Evolutionary conservation across 2,329 filamentous ascomycete species (phyloP), one percentile per base, ranked within the genome.

Genomic region (Nannizziopsis barbatae): DNA sequence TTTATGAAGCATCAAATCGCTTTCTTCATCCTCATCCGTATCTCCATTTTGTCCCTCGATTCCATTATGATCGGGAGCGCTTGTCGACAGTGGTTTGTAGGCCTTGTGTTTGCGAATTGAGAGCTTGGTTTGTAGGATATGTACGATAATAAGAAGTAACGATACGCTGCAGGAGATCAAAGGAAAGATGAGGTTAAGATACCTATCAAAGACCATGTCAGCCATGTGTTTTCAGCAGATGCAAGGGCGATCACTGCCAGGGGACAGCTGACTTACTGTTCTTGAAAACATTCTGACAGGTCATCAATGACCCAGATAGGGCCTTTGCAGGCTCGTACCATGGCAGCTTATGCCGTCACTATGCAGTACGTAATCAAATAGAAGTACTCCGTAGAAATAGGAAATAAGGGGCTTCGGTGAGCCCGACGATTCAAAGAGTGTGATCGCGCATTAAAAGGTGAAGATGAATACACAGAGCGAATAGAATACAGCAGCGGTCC

Each of bases 171-270:
- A 78, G 50, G 83, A 73, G 52, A 81, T 69, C 52, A 92, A 71
- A 47, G 92, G 92, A 47, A 96, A 74, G 41, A 94, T 72, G 52
- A 86, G 79, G 66, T 86, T 82, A 47, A 94, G 76, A 65, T 85
- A 89, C 8, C 45, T 53, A 20, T 2, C 4, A 7, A 14, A 9
- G n/a, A 44, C 49, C 41, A 17, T 4, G 31, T 17, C 18, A 20
- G 31, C 11, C 14, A 35, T 18, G n/a, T 2, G 20, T 20, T 2
- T 18, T 9, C 18, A 42, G n/a, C 20, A 11, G 47, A 12, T 17
- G 20, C 36, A 27, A 45, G n/a, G 42, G 35, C 22, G 12, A 9
- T 30, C 35, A 27, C 6, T 11, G 15, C 22, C 42, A 44, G 42
- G 17, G 42, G 44, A 41, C 32, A 27, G 17, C 22, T 12, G 27